Evolutionary conservation across 768 basidiomycete species (phyloP).

Genomic region (Phlegmacium glaucopus): DNA sequence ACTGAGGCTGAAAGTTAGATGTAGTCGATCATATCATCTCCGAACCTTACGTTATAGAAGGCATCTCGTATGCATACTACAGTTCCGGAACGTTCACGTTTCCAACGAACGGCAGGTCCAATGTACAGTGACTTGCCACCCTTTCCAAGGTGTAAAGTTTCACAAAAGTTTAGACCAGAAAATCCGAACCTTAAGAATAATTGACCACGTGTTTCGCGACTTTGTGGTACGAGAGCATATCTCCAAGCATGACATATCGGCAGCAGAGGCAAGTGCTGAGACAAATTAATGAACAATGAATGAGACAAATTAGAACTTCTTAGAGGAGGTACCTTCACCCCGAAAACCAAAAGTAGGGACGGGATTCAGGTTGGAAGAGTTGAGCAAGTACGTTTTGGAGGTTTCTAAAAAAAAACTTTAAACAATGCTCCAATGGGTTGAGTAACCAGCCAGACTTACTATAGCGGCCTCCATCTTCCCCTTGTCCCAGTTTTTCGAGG

Average conservation of each 20-base stretch:
- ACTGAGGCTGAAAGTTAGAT: constrained; percentile 36
- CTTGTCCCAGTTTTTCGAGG: constrained; percentile 50
- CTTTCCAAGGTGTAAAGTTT: constrained; percentile 31
- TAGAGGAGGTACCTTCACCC: constrained; percentile 70
- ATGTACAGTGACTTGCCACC: constrained; percentile 63
- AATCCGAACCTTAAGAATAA: constrained; percentile 67
- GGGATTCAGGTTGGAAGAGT: constrained; percentile 42
- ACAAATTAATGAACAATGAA: background rate
- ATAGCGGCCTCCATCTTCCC: constrained; percentile 57
- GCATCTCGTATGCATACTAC: constrained; percentile 83
- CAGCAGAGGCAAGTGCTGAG: constrained; percentile 80
- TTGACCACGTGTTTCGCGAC: constrained; percentile 66
- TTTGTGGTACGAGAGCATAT: constrained; percentile 70
- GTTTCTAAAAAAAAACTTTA: constrained; percentile 37
- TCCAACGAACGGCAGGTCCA: constrained; percentile 75
- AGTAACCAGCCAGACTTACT: constrained; percentile 42
- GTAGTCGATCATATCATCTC: background rate
- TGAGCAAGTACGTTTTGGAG: constrained; percentile 58
- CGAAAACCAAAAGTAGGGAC: constrained; percentile 82
- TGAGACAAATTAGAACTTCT: background rate
- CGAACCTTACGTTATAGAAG: constrained; percentile 73
- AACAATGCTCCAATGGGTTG: background rate
- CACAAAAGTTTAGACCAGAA: background rate
- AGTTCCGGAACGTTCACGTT: constrained; percentile 72
- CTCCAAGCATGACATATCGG: constrained; percentile 76